Evolutionary conservation across 495 filamentous ascomycete species (phyloP), one percentile per base, ranked within the genome.

Genomic region (Lasiosphaeria ovina): DNA sequence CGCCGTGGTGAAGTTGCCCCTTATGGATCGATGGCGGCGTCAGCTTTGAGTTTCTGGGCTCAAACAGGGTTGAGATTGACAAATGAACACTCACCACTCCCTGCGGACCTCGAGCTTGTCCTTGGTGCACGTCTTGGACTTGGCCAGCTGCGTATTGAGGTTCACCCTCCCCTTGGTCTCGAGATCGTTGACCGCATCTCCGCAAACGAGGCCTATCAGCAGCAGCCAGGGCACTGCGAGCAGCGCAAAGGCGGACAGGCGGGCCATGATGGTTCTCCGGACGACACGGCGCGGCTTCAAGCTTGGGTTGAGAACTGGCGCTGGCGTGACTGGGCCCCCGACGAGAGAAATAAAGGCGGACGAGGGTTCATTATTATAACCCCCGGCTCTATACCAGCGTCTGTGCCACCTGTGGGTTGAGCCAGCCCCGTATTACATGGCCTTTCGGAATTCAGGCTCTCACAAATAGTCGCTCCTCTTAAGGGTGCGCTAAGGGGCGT

Each of bases 91-190:
- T 60, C 64, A 82, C 79, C 79, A 82, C 73, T 80, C 79, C 58
- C 71, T 75, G 38, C 78, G 74, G 12, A 81, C 65, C 51, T 72
- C 51, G 14, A 81, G 74, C 53, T 76, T 81, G n/a, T 66, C 73
- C 55, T 75, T 76, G 31, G 76, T 79, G 63, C 80, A 82, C 5
- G 74, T 80, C 52, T 65, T 72, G 7, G 73, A 76, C 67, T 75
- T 79, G 16, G 76, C 76, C 6, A 81, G 42, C 52, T 66, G 58
- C 14, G 73, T 68, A 51, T 79, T 74, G 17, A 79, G 48, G 31
- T 69, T 69, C 0, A 74, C 61, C 42, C 72, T 58, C n/a, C 76
- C 77, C 62, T 76, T 73, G 24, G 65, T 70, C 63, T 77, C 71
- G 11, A 81, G 69, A 60, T 79, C 75, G 16, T 55, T 38, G 6